Percentiles rank a stretch among this genome's conserved stretches.
phyloP scores from a whole-genome alignment of 495 filamentous ascomycete genomes.

The Haplographium delicatum region DNA sequence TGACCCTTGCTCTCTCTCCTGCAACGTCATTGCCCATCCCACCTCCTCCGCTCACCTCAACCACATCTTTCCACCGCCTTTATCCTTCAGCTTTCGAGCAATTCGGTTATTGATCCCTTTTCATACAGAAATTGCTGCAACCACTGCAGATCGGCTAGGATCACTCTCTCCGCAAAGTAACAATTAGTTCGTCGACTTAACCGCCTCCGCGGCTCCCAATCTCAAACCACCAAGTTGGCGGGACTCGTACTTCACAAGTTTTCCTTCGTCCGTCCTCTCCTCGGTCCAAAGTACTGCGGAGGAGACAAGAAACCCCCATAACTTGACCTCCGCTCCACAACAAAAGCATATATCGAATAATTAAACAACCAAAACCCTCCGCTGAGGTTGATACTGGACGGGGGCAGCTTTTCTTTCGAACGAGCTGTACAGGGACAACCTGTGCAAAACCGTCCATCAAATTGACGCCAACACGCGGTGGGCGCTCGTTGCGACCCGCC shows the following conservation, averaged over 20 bases:
- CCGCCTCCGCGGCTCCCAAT: constrained; percentile 9
- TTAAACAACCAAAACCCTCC: constrained; percentile 3
- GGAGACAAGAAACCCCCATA: constrained; percentile 98
- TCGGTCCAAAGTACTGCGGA: constrained; percentile 88
- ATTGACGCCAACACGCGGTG: constrained; percentile 29
- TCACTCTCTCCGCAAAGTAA: too few species aligned
- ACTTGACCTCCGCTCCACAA: constrained; percentile 48
- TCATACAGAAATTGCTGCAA: too few species aligned
- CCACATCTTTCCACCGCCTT: too few species aligned
- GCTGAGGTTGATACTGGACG: neutral
- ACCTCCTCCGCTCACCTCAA: too few species aligned
- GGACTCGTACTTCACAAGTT: constrained; percentile 69
- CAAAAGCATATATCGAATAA: constrained; percentile 7
- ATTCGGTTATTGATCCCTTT: too few species aligned
- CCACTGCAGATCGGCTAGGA: too few species aligned
- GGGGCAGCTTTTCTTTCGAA: constrained; percentile 9
- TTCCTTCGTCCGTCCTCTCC: constrained; percentile 85
- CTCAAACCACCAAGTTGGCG: constrained; percentile 74
- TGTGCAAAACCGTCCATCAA: constrained; percentile 27
- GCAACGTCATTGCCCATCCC: too few species aligned
- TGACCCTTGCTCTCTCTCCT: too few species aligned
- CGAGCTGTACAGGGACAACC: constrained; percentile 26
- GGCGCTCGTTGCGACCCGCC: constrained; percentile 29
- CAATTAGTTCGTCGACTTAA: constrained; percentile 2
- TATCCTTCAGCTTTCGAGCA: too few species aligned